A percentile compares a stretch with the other conserved stretches of the same genome.
Evolutionary conservation across 176 grass and related monocot genomes (phyloP).

Genomic region (Stipa capillata): DNA sequence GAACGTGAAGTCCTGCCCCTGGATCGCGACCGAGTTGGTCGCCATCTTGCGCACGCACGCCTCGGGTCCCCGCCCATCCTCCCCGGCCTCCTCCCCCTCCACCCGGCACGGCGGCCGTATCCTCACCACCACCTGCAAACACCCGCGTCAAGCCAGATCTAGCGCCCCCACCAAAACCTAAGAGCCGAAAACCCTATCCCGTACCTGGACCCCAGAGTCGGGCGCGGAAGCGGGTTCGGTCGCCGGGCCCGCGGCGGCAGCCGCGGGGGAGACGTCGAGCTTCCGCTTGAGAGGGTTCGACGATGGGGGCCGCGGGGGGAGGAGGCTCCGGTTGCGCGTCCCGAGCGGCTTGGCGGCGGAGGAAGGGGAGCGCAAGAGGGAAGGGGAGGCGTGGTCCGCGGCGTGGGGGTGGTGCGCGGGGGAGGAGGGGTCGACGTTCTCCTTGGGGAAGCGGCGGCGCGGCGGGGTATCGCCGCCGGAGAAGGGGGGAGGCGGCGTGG

Average conservation of each 20-base stretch:
- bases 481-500: conserved; percentile 37
- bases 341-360: conserved; percentile 28
- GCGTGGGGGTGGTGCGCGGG: conserved; percentile 16
- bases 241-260: conserved; percentile 11
- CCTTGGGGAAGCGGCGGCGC: conserved; percentile 36
- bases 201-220: conserved; percentile 61
- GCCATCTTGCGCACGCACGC: conserved; percentile 47
- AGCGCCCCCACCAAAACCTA: neutral
- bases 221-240: neutral
- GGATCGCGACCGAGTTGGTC: conserved; percentile 52
- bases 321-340: conserved; percentile 46
- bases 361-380: conserved; percentile 43
- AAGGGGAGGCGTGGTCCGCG: conserved; percentile 6
- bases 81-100: conserved; percentile 30
- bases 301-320: conserved; percentile 35
- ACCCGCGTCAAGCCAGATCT: conserved; percentile 22
- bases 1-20: conserved; percentile 77
- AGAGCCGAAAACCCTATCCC: neutral
- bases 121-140: conserved; percentile 69
- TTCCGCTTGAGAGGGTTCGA: conserved; percentile 67
- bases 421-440: conserved; percentile 40
- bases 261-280: conserved; percentile 40
- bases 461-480: conserved; percentile 14
- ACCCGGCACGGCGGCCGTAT: conserved; percentile 57
- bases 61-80: conserved; percentile 15